phyloP scores from a whole-genome alignment of 2,329 filamentous ascomycete genomes.

The Sporothrix schenckii region DNA sequence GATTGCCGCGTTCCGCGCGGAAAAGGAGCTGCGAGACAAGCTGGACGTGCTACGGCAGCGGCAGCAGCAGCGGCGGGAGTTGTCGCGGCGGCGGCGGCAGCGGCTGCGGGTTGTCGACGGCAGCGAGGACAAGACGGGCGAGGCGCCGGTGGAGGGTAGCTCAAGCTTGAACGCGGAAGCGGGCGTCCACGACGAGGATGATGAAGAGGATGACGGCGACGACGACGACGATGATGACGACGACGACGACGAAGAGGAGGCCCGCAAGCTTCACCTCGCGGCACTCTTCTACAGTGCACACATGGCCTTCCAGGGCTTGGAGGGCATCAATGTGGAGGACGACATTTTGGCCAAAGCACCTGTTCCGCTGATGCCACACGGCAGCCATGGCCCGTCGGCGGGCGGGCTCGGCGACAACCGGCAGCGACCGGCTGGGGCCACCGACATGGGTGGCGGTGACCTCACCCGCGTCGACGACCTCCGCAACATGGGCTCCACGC shows the following conservation, averaged over 20 bases:
- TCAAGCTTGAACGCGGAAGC: background rate
- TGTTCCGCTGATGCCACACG: slow-evolving; percentile 49
- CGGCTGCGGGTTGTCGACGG: slow-evolving; percentile 2
- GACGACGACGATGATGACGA: slow-evolving; percentile 50
- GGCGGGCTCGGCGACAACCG: slow-evolving; percentile 43
- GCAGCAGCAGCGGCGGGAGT: slow-evolving; percentile 39
- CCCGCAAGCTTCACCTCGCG: slow-evolving; percentile 76
- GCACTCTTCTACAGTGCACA: slow-evolving; percentile 74
- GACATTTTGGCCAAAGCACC: slow-evolving; percentile 79
- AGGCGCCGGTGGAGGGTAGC: background rate
- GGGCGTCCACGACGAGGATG: background rate
- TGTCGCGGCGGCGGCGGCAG: slow-evolving; percentile 25
- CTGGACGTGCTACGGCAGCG: slow-evolving; percentile 62
- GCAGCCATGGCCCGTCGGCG: slow-evolving; percentile 58
- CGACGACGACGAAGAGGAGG: slow-evolving; percentile 79
- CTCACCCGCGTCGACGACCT: slow-evolving; percentile 71
- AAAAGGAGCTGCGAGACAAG: slow-evolving; percentile 81
- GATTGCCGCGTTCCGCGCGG: slow-evolving; percentile 79
- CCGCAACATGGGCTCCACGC: slow-evolving; percentile 30
- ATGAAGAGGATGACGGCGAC: slow-evolving; percentile 16
- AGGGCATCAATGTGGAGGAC: slow-evolving; percentile 80
- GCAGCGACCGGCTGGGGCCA: slow-evolving; percentile 43
- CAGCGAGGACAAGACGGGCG: background rate
- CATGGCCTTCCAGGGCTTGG: slow-evolving; percentile 82
- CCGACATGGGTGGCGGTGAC: slow-evolving; percentile 53